Percentiles rank a stretch among this genome's conserved stretches.
Conservation (phyloP, 2,329 filamentous ascomycete species). For the Claviceps monticola region DNA sequence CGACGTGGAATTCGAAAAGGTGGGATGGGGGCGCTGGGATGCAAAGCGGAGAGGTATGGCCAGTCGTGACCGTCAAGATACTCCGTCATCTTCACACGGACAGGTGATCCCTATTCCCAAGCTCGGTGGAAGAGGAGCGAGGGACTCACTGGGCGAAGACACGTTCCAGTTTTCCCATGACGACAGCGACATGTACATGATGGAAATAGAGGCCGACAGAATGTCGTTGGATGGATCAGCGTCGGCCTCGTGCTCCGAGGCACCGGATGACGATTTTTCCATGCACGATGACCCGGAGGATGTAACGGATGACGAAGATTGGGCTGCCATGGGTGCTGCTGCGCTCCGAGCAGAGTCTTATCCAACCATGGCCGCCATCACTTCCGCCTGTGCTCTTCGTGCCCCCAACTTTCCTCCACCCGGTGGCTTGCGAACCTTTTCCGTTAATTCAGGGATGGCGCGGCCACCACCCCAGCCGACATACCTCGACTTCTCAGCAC, state of each 20-base stretch:
- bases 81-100: constrained; percentile 28
- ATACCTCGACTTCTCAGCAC: constrained; percentile 37
- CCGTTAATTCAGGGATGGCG: constrained; percentile 37
- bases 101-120: constrained; percentile 44
- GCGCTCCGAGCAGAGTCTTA: constrained; percentile 60
- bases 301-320: constrained; percentile 90
- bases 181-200: constrained; percentile 49
- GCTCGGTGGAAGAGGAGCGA: constrained; percentile 27
- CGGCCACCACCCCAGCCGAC: constrained; percentile 37
- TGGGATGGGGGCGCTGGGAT: constrained; percentile 95
- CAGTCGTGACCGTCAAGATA: constrained; percentile 29
- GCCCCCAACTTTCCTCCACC: constrained; percentile 34
- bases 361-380: constrained; percentile 39
- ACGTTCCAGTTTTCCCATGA: constrained; percentile 67
- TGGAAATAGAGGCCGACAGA: constrained; percentile 80
- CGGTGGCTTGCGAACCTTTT: constrained; percentile 33
- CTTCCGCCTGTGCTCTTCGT: constrained; percentile 32
- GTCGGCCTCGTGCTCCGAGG: constrained; percentile 65
- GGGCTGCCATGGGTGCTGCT: constrained; percentile 78
- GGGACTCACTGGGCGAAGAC: constrained; percentile 51
- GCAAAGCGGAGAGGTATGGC: constrained; percentile 59
- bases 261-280: constrained; percentile 48
- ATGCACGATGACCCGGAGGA: constrained; percentile 70
- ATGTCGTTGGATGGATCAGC: constrained; percentile 71
- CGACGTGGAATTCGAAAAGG: constrained; percentile 81